Conservation (phyloP, 352 stramenopile genomes). For the Halophytophthora batemanensis region DNA sequence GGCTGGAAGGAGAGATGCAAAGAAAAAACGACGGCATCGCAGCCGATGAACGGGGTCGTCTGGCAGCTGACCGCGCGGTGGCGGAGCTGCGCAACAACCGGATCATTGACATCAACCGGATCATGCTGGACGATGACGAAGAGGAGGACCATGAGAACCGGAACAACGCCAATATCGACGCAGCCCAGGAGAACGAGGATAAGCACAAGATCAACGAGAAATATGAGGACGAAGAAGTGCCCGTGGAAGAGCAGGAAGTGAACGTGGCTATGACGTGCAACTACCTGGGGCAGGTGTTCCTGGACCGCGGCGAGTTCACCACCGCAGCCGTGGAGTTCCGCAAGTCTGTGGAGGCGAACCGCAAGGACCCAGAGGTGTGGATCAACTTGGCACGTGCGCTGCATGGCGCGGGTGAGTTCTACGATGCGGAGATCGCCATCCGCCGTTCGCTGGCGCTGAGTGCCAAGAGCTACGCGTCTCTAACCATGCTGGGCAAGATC, state of each 20-base stretch:
- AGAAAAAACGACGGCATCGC: slow-evolving; percentile 37
- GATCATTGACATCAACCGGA: slow-evolving; percentile 66
- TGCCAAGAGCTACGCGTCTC: slow-evolving; percentile 54
- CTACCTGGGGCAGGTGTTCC: slow-evolving; percentile 63
- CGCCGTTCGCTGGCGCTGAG: slow-evolving; percentile 49
- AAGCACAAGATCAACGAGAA: slow-evolving; percentile 14
- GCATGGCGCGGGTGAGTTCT: slow-evolving; percentile 46
- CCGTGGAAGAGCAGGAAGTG: slow-evolving; percentile 48
- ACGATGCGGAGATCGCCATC: slow-evolving; percentile 68
- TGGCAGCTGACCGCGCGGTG: slow-evolving; percentile 32
- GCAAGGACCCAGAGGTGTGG: slow-evolving; percentile 70
- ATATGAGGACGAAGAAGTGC: slow-evolving; percentile 25
- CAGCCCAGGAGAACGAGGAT: neutral
- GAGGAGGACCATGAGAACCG: slow-evolving; percentile 28
- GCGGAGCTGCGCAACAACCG: slow-evolving; percentile 47
- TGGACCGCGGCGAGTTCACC: slow-evolving; percentile 62
- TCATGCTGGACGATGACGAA: slow-evolving; percentile 54
- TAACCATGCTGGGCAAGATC: slow-evolving; percentile 83
- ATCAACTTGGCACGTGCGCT: slow-evolving; percentile 71
- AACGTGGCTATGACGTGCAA: slow-evolving; percentile 70
- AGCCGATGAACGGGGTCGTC: slow-evolving; percentile 37
- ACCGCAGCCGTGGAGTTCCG: slow-evolving; percentile 65
- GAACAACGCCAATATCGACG: slow-evolving; percentile 22
- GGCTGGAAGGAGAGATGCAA: slow-evolving; percentile 51
- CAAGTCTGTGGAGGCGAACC: slow-evolving; percentile 63